Conservation (phyloP, 441 rosid species). For the Hypseocharis bilobata region DNA sequence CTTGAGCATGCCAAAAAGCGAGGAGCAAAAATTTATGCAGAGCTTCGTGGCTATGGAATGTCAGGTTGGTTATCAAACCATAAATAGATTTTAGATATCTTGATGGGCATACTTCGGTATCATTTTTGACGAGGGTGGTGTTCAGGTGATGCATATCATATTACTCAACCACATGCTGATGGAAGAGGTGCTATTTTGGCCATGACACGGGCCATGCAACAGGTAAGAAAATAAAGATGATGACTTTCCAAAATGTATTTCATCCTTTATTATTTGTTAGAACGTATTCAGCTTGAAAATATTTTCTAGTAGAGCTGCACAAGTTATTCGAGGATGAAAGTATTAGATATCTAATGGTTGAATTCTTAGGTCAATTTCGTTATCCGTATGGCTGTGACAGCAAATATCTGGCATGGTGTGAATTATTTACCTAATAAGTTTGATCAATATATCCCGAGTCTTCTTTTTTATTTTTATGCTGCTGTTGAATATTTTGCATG, state of each 20-base stretch:
- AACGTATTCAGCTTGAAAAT: neutral
- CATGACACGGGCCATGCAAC: constrained; percentile 67
- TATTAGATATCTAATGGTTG: neutral
- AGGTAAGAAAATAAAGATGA: constrained; percentile 34
- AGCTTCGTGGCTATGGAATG: constrained; percentile 93
- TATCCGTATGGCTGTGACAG: neutral
- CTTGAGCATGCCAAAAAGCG: constrained; percentile 82
- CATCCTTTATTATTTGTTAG: neutral
- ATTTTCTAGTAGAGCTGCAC: neutral
- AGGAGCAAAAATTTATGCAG: constrained; percentile 82
- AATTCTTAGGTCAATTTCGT: constrained; percentile 4
- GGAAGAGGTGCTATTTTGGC: constrained; percentile 92
- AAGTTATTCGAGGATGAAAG: neutral
- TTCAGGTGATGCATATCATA: constrained; percentile 88
- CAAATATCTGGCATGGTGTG: neutral
- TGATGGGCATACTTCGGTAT: constrained; percentile 11
- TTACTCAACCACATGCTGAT: constrained; percentile 79
- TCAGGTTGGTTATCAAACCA: constrained; percentile 47
- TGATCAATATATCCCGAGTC: neutral
- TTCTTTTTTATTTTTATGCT: neutral
- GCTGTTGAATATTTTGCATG: neutral
- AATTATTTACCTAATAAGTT: neutral
- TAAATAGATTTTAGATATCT: constrained; percentile 1
- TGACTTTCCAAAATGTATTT: neutral
- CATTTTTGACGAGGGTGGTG: constrained; percentile 18